These are phyloP conservation scores for Aspergillus ellipticus DNA, from an alignment of 495 filamentous ascomycete species.

Conservation along the genomic window DNA sequence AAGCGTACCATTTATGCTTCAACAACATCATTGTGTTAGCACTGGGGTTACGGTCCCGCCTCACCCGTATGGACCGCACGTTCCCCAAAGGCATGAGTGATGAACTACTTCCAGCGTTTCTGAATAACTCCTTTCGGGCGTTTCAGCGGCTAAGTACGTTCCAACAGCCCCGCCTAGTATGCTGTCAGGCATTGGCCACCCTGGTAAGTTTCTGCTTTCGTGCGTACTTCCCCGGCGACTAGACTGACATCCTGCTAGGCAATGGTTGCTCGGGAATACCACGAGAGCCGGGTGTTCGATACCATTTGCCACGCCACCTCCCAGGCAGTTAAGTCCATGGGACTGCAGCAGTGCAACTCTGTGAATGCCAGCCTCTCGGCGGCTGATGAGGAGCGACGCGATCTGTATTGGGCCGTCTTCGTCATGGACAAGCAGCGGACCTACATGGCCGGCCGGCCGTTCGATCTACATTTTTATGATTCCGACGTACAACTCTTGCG, in stretches of 20 bases:
- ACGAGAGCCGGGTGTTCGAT: background rate
- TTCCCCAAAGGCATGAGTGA: background rate
- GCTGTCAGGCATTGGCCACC: background rate
- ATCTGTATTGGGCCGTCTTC: background rate
- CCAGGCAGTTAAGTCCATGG: background rate
- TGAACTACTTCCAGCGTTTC: background rate
- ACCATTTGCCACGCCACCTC: background rate
- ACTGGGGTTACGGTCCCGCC: background rate
- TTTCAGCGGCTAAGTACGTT: background rate
- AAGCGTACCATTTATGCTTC: background rate
- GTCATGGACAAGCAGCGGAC: background rate
- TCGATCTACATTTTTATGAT: background rate
- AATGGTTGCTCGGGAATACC: background rate
- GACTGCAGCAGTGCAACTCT: background rate
- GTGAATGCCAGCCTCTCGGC: background rate
- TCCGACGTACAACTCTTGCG: background rate
- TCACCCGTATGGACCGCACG: background rate
- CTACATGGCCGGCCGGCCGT: background rate
- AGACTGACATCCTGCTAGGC: background rate
- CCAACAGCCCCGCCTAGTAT: background rate
- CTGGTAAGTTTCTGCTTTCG: background rate
- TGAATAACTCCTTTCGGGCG: background rate
- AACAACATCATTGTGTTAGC: slow-evolving; percentile 1
- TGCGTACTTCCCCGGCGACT: background rate
- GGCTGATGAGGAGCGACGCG: background rate